Conservation (phyloP, 164 flowering plant genomes). For the Piper betle region DNA sequence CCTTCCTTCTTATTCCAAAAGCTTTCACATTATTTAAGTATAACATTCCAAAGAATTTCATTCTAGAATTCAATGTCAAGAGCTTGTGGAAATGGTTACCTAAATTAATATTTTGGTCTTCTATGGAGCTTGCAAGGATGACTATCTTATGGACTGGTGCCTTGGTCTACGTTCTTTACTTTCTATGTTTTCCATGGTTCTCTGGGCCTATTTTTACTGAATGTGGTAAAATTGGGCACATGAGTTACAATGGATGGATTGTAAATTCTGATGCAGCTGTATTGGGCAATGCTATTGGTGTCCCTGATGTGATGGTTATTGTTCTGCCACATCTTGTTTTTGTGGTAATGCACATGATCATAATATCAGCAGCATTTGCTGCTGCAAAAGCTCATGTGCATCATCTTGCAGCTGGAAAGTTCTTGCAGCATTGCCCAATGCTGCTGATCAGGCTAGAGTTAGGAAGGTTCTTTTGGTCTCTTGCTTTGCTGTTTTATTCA, state of each 20-base stretch:
- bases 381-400: conserved; percentile 45
- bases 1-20: conserved; percentile 48
- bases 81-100: conserved; percentile 24
- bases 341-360: conserved; percentile 55
- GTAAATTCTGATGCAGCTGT: conserved; percentile 10
- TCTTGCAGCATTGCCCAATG: neutral
- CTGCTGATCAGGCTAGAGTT: conserved; percentile 29
- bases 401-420: conserved; percentile 19
- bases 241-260: conserved; percentile 86
- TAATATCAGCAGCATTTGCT: conserved; percentile 35
- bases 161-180: conserved; percentile 42
- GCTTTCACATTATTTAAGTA: conserved; percentile 26
- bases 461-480: conserved; percentile 43
- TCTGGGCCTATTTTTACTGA: conserved; percentile 58
- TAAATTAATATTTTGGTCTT: conserved; percentile 34
- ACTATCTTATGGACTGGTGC: conserved; percentile 39
- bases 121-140: conserved; percentile 38
- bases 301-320: conserved; percentile 84
- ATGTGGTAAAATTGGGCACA: conserved; percentile 38
- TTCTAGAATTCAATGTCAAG: neutral
- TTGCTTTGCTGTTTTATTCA: conserved; percentile 46
- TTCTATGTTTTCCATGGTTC: conserved; percentile 74
- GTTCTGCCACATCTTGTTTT: conserved; percentile 66
- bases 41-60: conserved; percentile 33
- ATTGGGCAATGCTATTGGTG: conserved; percentile 33